Evolutionary conservation across 257 asterid species (phyloP).

Genomic region (Solanum lycopersicoides): DNA sequence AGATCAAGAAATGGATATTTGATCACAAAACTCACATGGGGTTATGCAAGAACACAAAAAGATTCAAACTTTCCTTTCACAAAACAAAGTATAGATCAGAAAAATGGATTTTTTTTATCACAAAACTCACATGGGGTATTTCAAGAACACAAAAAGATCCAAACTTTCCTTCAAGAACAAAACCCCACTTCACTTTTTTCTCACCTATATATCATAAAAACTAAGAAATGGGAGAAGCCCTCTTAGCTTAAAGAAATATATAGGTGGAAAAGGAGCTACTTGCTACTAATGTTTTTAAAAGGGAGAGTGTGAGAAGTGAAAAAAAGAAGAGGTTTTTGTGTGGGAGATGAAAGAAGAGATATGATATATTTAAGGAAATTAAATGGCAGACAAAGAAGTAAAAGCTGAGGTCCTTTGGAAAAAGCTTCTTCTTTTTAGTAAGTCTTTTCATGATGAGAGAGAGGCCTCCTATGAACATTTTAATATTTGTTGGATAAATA

Average conservation of each 20-base stretch:
- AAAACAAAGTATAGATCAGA: background rate
- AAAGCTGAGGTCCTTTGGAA: constrained; percentile 49
- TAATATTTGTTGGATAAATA: background rate
- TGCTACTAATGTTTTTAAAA: background rate
- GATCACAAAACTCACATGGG: background rate
- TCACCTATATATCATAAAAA: background rate
- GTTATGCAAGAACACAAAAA: background rate
- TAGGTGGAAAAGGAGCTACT: background rate
- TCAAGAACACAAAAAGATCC: background rate
- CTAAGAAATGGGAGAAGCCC: background rate
- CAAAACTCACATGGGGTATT: background rate
- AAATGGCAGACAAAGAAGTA: constrained; percentile 80
- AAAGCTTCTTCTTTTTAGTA: constrained; percentile 17
- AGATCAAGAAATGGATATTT: background rate
- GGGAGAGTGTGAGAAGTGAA: constrained; percentile 16
- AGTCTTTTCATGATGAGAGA: constrained; percentile 49
- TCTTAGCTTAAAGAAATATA: background rate
- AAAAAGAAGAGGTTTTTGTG: background rate
- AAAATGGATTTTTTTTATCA: background rate
- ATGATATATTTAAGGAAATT: constrained; percentile 38
- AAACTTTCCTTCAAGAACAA: background rate
- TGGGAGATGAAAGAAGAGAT: constrained; percentile 15
- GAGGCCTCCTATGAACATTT: constrained; percentile 12
- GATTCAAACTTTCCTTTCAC: background rate
- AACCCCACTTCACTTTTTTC: background rate